Conservation (phyloP, 768 basidiomycete genomes). For the Candolleomyces efflorescens region DNA sequence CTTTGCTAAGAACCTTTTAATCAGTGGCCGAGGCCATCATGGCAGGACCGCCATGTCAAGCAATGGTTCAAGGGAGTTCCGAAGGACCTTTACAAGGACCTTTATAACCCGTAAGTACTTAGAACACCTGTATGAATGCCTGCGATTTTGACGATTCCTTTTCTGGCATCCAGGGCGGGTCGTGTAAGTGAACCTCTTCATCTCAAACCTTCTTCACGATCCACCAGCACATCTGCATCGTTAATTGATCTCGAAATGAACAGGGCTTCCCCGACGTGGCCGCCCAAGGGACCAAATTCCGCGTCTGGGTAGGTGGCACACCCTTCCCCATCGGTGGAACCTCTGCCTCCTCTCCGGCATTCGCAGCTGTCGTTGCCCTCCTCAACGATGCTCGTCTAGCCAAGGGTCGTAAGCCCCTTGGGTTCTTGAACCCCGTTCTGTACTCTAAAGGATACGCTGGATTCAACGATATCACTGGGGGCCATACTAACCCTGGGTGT, state of each 20-base stretch:
- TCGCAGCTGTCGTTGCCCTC: constrained; percentile 66
- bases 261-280: constrained; percentile 15
- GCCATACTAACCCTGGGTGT: constrained; percentile 50
- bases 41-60: constrained; percentile 44
- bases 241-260: too few relatives aligned
- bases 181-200: constrained; percentile 36
- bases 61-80: constrained; percentile 42
- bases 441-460: constrained; percentile 36
- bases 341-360: constrained; percentile 31
- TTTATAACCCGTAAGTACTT: constrained; percentile 52
- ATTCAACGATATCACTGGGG: constrained; percentile 57
- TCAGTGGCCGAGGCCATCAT: constrained; percentile 51
- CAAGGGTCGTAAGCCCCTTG: constrained; percentile 39
- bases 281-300: not conserved
- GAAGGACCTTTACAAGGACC: constrained; percentile 46
- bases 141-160: too few relatives aligned
- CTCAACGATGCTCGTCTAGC: constrained; percentile 59
- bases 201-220: not conserved
- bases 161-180: constrained; percentile 33
- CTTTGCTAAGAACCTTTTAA: not conserved
- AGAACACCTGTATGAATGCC: not conserved
- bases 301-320: not conserved
- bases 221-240: not conserved
- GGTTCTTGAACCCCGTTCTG: constrained; percentile 64
- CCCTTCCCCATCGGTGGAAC: not conserved